Conservation (phyloP, 2,329 filamentous ascomycete genomes). For the Paramyrothecium roridum region DNA sequence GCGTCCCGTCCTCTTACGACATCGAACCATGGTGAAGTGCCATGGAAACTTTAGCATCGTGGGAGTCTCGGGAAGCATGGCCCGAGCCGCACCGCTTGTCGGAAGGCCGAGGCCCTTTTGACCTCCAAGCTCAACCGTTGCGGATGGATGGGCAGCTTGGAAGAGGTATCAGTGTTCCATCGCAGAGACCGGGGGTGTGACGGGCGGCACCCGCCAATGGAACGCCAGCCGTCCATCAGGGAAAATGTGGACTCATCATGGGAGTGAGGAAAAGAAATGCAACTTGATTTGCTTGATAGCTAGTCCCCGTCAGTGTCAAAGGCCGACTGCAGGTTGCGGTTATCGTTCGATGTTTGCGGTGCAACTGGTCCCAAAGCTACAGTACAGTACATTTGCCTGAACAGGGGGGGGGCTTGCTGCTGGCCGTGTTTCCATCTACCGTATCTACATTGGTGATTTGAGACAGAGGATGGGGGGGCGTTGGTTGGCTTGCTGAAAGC, state of each 20-base stretch:
- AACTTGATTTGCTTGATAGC: too few relatives aligned
- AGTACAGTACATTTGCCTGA: too few relatives aligned
- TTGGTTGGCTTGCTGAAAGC: neutral
- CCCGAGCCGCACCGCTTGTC: neutral
- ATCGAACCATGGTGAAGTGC: too few relatives aligned
- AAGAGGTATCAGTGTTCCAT: neutral
- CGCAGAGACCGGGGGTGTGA: neutral
- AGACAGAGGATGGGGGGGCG: too few relatives aligned
- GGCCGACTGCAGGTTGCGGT: neutral
- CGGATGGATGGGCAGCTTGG: too few relatives aligned
- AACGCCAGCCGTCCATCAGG: neutral
- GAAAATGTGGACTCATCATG: neutral
- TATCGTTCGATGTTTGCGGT: neutral
- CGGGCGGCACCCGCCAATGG: neutral
- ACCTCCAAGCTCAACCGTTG: neutral
- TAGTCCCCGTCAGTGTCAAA: too few relatives aligned
- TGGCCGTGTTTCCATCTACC: too few relatives aligned
- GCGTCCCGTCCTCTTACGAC: too few relatives aligned
- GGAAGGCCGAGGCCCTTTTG: neutral
- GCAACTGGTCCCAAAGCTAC: too few relatives aligned
- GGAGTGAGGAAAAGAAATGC: neutral
- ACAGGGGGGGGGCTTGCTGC: neutral
- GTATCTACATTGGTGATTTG: too few relatives aligned
- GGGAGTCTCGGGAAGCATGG: neutral
- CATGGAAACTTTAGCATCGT: neutral